Percentiles rank a stretch among this genome's conserved stretches.
Evolutionary conservation across 2,329 filamentous ascomycete species (phyloP).

Genomic region (Exophiala spinifera): DNA sequence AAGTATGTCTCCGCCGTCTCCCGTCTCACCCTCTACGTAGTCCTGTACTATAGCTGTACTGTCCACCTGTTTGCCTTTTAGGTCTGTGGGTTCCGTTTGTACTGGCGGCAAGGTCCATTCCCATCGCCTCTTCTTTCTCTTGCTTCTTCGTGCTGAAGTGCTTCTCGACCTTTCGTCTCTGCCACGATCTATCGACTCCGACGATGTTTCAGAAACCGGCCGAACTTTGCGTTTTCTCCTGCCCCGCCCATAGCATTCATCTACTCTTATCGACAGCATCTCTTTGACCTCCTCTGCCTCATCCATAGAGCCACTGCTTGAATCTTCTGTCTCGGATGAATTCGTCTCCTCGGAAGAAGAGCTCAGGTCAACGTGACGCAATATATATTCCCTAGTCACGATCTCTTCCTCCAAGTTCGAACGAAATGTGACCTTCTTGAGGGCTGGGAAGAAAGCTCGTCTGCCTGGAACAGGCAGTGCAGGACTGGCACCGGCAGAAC

Average conservation of each 20-base stretch:
- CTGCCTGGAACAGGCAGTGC: slow-evolving; percentile 35
- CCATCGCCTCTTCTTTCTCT: slow-evolving; percentile 25
- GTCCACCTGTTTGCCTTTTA: background rate
- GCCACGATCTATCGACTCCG: slow-evolving; percentile 4
- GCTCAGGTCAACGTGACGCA: slow-evolving; percentile 54
- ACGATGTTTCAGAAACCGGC: slow-evolving; percentile 1
- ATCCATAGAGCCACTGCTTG: slow-evolving; percentile 2
- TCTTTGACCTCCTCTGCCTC: background rate
- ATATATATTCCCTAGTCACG: slow-evolving; percentile 53
- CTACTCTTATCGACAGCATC: slow-evolving; percentile 6
- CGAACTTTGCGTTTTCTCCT: slow-evolving; percentile 20
- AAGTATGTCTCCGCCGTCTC: no score
- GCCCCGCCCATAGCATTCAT: slow-evolving; percentile 12
- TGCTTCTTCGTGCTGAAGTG: slow-evolving; percentile 9
- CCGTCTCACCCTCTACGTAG: no score
- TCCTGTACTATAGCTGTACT: background rate
- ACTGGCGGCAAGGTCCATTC: slow-evolving; percentile 18
- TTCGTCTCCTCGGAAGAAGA: slow-evolving; percentile 24
- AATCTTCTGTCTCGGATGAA: slow-evolving; percentile 16
- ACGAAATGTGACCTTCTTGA: slow-evolving; percentile 58
- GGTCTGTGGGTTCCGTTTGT: background rate
- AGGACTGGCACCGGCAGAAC: slow-evolving; percentile 35
- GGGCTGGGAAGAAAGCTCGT: slow-evolving; percentile 50
- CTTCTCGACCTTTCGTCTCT: slow-evolving; percentile 8
- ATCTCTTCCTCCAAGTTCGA: slow-evolving; percentile 59